Base-by-base conservation (phyloP, 192 early-diverging fungal species). In the Coemansia reversa region DNA sequence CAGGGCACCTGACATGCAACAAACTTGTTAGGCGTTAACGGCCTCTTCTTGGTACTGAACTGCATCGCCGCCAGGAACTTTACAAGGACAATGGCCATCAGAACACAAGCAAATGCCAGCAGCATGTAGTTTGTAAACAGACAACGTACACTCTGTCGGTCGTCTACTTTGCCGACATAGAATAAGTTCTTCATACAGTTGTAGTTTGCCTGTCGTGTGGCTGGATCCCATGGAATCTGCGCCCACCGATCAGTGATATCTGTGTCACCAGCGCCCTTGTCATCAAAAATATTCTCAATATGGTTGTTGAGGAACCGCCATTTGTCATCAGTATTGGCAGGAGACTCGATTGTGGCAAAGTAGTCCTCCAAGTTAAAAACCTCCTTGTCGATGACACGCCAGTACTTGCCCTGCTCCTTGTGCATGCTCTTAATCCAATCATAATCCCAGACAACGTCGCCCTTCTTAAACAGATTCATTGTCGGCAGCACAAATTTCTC, bases 1-100 rank as follows among this genome's bases (percentile, higher is more conserved):
- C 94, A 97, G 32, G 96, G 94, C 25, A 98, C 94, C 71, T 95
- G 90, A 52, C 90, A 91, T 66, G 97, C 94, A 50, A 96, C 89
- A 81, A 95, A 94, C 84, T 96, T 98, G 78, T 94, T 92, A 19
- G 88, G 87, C 35, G 92, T 86, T 60, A 93, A 90, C 19, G 91
- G 89, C 20, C 84, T 83, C 62, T 86, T 83, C 54, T 79, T 82
- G 18, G 86, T 65, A 4, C 85, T 83, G n/a, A 96, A 88, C 60
- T 92, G 91, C 51, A 92, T 70, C 12, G 91, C 89, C n/a, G 91
- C 83, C 52, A 92, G 72, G 70, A 93, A 93, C 70, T 92, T 91
- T 62, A 90, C 84, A n/a, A 86, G 68, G 14, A 98, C 91, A 47
- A 97, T 89, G 7, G 84, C 55, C n/a, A 90, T 89, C 72, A 97